Evolutionary conservation across 2,329 filamentous ascomycete species (phyloP), one percentile per base, ranked within the genome.

Genomic region (Aspergillus texensis): DNA sequence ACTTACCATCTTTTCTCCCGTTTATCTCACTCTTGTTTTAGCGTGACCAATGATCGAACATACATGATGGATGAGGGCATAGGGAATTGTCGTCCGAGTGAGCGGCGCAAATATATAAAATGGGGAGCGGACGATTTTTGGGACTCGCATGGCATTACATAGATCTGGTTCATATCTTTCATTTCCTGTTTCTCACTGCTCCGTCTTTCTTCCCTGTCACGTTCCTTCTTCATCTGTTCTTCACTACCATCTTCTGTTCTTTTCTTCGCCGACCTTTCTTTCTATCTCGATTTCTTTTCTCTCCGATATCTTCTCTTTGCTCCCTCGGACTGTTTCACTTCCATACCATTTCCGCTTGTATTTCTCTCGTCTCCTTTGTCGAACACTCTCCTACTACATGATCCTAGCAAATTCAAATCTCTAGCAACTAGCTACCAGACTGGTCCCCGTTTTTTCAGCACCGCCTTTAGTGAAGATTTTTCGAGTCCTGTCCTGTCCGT

Each of bases 41-140:
- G 75, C 75, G 74, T 77, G 74, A 75, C 72, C 73, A 76, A 76
- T 74, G 74, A 76, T 75, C 75, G 73, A 77, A 76, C 72, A 75
- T 76, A 76, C 71, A 76, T 77, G 72, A 77, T 73, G 74, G 74
- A 75, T 72, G 72, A 76, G 71, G 73, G 70, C 70, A 70, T 71
- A 72, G 71, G 70, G 70, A 71, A 74, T 66, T 72, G 70, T 70
- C 69, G 68, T 73, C 72, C 72, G 65, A 75, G 71, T 75, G 67
- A 69, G 71, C 70, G 74, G 74, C 74, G 75, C 74, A 75, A 74
- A 70, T 74, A 74, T 67, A 74, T 76, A 75, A 76, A 77, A 76
- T 67, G 74, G 72, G 71, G 71, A 75, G 72, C 73, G 68, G 73
- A 72, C 71, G 71, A 72, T 72, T 73, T 75, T 72, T 77, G 72